phyloP scores from a whole-genome alignment of 2,329 filamentous ascomycete species.

The Colletotrichum coccodes region DNA sequence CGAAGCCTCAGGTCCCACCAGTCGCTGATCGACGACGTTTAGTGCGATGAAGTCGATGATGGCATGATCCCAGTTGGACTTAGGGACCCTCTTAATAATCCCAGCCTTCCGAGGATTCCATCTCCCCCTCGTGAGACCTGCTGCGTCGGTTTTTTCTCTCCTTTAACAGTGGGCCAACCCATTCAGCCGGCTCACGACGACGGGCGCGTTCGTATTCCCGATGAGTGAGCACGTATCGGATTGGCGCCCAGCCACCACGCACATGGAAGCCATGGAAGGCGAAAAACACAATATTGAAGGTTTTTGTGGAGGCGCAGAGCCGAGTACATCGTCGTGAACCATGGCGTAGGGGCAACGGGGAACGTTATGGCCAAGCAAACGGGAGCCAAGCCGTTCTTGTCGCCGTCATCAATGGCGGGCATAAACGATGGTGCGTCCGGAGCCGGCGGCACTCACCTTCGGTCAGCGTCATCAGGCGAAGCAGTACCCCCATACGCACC shows the following conservation, averaged over 20 bases:
- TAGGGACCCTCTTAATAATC: background rate
- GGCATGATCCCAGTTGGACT: conserved; percentile 16
- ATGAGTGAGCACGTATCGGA: background rate
- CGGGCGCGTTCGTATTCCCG: background rate
- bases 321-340: background rate
- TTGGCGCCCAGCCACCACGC: background rate
- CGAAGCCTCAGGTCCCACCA: background rate
- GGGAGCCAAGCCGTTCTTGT: conserved; percentile 18
- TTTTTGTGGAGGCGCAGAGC: background rate
- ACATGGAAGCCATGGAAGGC: background rate
- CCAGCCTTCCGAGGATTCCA: background rate
- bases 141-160: background rate
- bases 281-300: background rate
- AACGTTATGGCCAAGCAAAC: background rate
- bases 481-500: conserved; percentile 23
- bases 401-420: conserved; percentile 21
- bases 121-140: background rate
- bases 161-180: background rate
- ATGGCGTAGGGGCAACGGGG: background rate
- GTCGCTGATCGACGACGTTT: background rate
- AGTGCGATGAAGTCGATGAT: conserved; percentile 8
- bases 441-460: conserved; percentile 26
- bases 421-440: conserved; percentile 21
- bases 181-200: background rate
- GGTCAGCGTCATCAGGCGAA: conserved; percentile 28